A percentile compares a stretch with the other conserved stretches of the same genome.
Conservation (phyloP, 2,329 filamentous ascomycete species). For the Pestalotiopsis sp. region DNA sequence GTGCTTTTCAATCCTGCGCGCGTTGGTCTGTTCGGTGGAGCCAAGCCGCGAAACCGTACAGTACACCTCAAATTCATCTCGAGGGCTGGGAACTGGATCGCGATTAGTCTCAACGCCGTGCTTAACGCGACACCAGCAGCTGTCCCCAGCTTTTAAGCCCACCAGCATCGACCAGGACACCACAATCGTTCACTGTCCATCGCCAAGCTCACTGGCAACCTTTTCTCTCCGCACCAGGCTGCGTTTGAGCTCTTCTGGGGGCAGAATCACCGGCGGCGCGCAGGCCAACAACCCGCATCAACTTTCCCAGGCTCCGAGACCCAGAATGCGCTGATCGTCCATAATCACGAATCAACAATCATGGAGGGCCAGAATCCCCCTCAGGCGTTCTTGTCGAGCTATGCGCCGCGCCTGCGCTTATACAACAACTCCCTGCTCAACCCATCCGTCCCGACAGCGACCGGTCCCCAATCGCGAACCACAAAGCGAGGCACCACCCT, state of each 20-base stretch:
- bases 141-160: neutral
- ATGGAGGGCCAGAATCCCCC: slow-evolving; percentile 61
- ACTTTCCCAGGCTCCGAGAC: neutral
- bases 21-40: neutral
- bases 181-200: neutral
- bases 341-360: neutral
- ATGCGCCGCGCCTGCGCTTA: slow-evolving; percentile 84
- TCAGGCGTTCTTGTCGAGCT: slow-evolving; percentile 88
- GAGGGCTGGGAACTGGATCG: neutral
- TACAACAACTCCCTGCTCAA: slow-evolving; percentile 92
- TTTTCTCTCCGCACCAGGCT: neutral
- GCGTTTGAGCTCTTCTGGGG: neutral
- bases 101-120: neutral
- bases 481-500: slow-evolving; percentile 96
- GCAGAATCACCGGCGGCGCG: neutral
- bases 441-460: slow-evolving; percentile 71
- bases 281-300: neutral
- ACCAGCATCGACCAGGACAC: neutral
- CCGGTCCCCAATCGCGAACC: slow-evolving; percentile 73
- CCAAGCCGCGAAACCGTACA: neutral
- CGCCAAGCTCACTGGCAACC: neutral
- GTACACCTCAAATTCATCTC: slow-evolving; percentile 1
- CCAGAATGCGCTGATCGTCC: slow-evolving; percentile 5
- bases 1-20: neutral
- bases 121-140: slow-evolving; percentile 1